Evolutionary conservation across 1,284 basidiomycete genomes (phyloP).

Genomic region (Erythrobasidium hasegawianum): DNA sequence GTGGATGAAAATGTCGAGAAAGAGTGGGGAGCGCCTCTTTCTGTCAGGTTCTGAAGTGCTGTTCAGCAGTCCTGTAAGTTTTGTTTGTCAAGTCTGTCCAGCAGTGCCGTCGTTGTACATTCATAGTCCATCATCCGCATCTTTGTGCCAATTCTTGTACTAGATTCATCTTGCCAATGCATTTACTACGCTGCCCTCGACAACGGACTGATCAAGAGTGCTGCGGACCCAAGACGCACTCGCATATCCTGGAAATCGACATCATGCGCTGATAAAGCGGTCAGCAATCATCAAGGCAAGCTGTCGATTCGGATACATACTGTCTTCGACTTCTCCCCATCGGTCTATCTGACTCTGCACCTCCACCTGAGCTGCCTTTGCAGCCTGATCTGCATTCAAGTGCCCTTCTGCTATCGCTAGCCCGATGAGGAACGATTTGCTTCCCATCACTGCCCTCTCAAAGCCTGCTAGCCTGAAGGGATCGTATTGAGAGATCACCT

Average conservation of each 20-base stretch:
- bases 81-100: no score
- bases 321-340: constrained; percentile 99
- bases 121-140: background rate
- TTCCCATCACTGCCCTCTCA: constrained; percentile 82
- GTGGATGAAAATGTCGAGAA: constrained; percentile 43
- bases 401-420: constrained; percentile 75
- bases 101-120: constrained; percentile 1
- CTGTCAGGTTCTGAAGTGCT: background rate
- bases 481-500: constrained; percentile 63
- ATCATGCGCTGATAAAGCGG: constrained; percentile 67
- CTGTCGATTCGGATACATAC: constrained; percentile 57
- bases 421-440: constrained; percentile 87
- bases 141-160: no score
- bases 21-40: constrained; percentile 26
- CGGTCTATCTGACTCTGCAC: constrained; percentile 89
- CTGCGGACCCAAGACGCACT: constrained; percentile 63
- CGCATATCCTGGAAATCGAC: constrained; percentile 94
- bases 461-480: constrained; percentile 86
- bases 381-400: constrained; percentile 76
- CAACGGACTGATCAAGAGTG: constrained; percentile 24
- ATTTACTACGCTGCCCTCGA: background rate
- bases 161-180: no score
- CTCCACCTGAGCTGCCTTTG: constrained; percentile 82
- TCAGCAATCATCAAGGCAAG: background rate
- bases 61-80: no score